These are phyloP conservation scores for Hyaloscypha finlandica DNA, from an alignment of 495 filamentous ascomycete genomes.

Conservation along the genomic window DNA sequence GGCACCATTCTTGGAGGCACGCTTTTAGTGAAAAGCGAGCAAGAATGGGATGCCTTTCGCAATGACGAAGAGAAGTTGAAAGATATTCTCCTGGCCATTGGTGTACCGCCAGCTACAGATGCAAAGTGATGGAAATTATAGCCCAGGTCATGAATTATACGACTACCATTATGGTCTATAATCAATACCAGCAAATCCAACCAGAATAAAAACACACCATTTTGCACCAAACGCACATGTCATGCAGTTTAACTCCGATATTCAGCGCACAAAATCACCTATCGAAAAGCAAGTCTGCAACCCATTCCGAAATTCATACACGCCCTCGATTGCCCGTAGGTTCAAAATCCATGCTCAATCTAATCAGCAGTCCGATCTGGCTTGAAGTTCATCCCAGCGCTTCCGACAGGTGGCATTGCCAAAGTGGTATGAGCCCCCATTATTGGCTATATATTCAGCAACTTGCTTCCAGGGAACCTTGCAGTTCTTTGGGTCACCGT, in stretches of 20 bases:
- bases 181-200: not conserved
- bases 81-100: slow-evolving; percentile 61
- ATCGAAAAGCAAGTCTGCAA: not conserved
- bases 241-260: not conserved
- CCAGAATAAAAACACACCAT: slow-evolving; percentile 8
- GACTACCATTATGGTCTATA: slow-evolving; percentile 11
- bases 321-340: not conserved
- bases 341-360: not conserved
- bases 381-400: slow-evolving; percentile 62
- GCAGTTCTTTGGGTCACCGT: slow-evolving; percentile 30
- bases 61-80: slow-evolving; percentile 50
- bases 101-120: slow-evolving; percentile 45
- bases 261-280: not conserved
- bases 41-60: slow-evolving; percentile 67
- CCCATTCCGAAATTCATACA: not conserved
- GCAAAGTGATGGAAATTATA: slow-evolving; percentile 12
- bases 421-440: slow-evolving; percentile 83
- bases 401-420: slow-evolving; percentile 87
- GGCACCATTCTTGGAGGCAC: slow-evolving; percentile 82
- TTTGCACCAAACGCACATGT: not conserved
- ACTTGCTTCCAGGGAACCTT: slow-evolving; percentile 86
- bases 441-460: slow-evolving; percentile 64
- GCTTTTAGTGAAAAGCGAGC: slow-evolving; percentile 73
- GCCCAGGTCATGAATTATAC: not conserved
- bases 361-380: not conserved